phyloP scores from a whole-genome alignment of 768 basidiomycete species.

The Boletellus ananiceps region DNA sequence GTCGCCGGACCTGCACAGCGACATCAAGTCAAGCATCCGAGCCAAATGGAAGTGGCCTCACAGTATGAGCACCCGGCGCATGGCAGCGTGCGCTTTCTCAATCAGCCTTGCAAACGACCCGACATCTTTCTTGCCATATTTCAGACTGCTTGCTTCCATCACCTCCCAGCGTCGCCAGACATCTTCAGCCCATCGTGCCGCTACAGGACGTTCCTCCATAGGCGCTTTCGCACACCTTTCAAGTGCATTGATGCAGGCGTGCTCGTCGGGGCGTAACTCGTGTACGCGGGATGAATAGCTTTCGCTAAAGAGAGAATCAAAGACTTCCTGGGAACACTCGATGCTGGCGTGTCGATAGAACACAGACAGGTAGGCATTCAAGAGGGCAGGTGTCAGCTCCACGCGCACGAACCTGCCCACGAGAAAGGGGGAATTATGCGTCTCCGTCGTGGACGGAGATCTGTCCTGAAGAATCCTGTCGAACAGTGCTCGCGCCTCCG shows the following conservation, averaged over 20 bases:
- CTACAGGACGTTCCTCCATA: conserved; percentile 43
- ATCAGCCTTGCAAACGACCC: conserved; percentile 43
- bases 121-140: conserved; percentile 19
- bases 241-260: conserved; percentile 60
- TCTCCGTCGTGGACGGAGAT: neutral
- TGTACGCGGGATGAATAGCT: conserved; percentile 4
- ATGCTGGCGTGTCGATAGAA: conserved; percentile 58
- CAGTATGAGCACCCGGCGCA: conserved; percentile 62
- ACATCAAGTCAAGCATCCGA: neutral
- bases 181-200: conserved; percentile 50
- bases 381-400: conserved; percentile 51
- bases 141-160: conserved; percentile 39
- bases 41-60: conserved; percentile 34
- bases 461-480: conserved; percentile 49
- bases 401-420: conserved; percentile 53
- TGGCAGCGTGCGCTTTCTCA: conserved; percentile 65
- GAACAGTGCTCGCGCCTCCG: conserved; percentile 67
- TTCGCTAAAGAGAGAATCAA: conserved; percentile 46
- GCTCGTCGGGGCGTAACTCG: conserved; percentile 44
- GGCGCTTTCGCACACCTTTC: conserved; percentile 52
- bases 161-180: conserved; percentile 64
- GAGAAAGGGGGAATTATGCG: conserved; percentile 3
- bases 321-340: conserved; percentile 44
- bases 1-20: conserved; percentile 40
- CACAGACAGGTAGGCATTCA: conserved; percentile 81